phyloP scores from a whole-genome alignment of 176 grass and related monocot genomes.

The Dactylis glomerata region DNA sequence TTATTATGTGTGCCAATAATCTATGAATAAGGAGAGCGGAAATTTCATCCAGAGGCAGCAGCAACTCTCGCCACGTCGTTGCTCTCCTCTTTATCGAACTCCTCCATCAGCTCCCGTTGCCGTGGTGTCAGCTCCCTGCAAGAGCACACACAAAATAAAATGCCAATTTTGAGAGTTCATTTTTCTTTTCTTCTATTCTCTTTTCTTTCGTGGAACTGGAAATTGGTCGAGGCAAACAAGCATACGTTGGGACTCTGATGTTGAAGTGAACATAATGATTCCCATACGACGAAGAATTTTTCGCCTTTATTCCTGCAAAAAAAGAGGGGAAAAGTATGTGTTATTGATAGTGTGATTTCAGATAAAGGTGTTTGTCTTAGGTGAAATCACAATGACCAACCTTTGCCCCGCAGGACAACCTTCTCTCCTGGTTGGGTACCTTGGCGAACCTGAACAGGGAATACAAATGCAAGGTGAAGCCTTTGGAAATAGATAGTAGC shows the following conservation, averaged over 20 bases:
- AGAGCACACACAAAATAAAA: not conserved
- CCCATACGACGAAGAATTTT: slow-evolving; percentile 51
- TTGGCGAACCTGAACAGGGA: slow-evolving; percentile 60
- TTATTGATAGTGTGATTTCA: slow-evolving; percentile 3
- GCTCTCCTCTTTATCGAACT: slow-evolving; percentile 69
- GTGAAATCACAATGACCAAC: slow-evolving; percentile 30
- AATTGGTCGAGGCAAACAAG: not conserved
- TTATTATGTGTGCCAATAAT: not conserved
- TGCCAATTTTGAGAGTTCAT: not conserved
- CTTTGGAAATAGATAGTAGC: slow-evolving; percentile 1
- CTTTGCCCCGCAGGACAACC: slow-evolving; percentile 83
- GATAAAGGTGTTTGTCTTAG: not conserved
- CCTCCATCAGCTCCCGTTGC: slow-evolving; percentile 64
- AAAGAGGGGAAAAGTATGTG: not conserved
- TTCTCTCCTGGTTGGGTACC: slow-evolving; percentile 91
- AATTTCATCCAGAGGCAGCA: slow-evolving; percentile 54
- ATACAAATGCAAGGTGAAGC: slow-evolving; percentile 5
- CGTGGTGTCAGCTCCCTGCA: slow-evolving; percentile 64
- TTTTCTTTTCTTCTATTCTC: not conserved
- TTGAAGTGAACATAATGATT: slow-evolving; percentile 91
- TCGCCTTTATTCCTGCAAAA: slow-evolving; percentile 75
- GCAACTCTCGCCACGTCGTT: slow-evolving; percentile 33
- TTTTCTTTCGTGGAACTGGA: not conserved
- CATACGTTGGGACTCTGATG: slow-evolving; percentile 69
- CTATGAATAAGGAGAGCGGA: not conserved